These are phyloP conservation scores for Miscanthus sacchariflorus DNA, from an alignment of 202 grass and related monocot species.

Conservation along the genomic window DNA sequence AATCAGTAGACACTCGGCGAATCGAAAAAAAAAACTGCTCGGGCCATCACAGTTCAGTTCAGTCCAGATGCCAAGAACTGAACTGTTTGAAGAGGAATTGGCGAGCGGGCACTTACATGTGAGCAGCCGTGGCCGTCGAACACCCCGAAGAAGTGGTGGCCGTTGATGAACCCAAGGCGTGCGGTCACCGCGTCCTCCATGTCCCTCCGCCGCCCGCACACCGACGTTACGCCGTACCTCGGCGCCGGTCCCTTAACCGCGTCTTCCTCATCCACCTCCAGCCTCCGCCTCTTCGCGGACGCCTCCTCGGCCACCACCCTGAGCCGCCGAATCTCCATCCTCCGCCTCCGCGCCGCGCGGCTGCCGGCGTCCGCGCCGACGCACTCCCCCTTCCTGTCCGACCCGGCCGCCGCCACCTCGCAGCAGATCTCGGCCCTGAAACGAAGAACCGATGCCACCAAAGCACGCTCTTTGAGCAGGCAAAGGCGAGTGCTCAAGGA, in stretches of 20 bases:
- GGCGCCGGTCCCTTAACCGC: background rate
- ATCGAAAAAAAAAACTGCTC: background rate
- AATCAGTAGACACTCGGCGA: background rate
- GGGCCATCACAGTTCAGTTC: background rate
- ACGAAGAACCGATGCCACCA: background rate
- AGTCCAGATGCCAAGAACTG: background rate
- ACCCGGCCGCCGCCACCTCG: conserved; percentile 19
- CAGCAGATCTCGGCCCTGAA: conserved; percentile 62
- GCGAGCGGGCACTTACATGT: conserved; percentile 53
- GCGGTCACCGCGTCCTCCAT: conserved; percentile 86
- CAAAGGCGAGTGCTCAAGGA: background rate
- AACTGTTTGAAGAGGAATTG: background rate
- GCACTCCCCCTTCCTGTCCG: conserved; percentile 38
- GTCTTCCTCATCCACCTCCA: conserved; percentile 22
- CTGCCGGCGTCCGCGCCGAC: conserved; percentile 35
- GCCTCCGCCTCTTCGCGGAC: conserved; percentile 50
- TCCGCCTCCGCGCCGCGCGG: conserved; percentile 51
- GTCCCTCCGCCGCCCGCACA: conserved; percentile 82
- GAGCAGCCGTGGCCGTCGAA: conserved; percentile 97
- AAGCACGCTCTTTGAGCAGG: background rate
- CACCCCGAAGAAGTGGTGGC: conserved; percentile 84
- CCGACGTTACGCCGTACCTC: conserved; percentile 64
- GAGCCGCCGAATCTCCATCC: conserved; percentile 66
- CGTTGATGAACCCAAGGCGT: conserved; percentile 51
- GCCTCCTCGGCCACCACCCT: conserved; percentile 47